Base-by-base conservation (phyloP, 345 rosid genomes). In the Eucalyptus virginea region DNA sequence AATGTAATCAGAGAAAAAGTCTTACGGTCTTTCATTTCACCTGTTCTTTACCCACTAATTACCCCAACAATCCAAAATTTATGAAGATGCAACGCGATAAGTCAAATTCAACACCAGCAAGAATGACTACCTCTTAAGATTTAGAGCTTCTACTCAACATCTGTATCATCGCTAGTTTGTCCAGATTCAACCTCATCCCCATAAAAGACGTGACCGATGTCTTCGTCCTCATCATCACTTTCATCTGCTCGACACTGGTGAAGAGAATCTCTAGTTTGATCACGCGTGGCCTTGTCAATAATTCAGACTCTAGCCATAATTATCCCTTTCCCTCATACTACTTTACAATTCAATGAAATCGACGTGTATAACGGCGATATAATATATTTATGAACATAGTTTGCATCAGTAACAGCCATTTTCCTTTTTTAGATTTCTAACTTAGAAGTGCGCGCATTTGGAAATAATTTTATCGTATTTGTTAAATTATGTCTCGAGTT, bases 181-280 rank as follows among this genome's bases (percentile, higher is more conserved):
- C 95, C 93, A 11, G 98, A 97, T 87, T 95, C 98, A 86, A 91
- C 94, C 87, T 94, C 95, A 47, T 95, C 95, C 89, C 92, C 93
- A 62, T 93, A 96, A 88, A 91, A 89, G 92, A 87, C 92, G 3
- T 95, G 99, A 65, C 95, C 95, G 60, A 94, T 93, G 12, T 54
- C 87, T 9, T 95, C 97, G 4, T 93, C 94, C 54, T 93, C 96
- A 40, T 94, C 96, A 21, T 94, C 95, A 88, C 93, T 92, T 89
- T 93, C 96, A 88, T 92, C 94, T 54, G 86, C 87, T 92, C 90
- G 91, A 52, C 90, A 88, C 91, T 92, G 88, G 67, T 51, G 91
- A 40, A 18, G 89, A 28, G 88, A 37, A 83, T 52, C 88, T 89
- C 87, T 92, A 89, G 88, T 92, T 89, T 91, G 91, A 58, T 86